phyloP scores from a whole-genome alignment of 2,329 filamentous ascomycete species.

The Dactylellina haptotyla region DNA sequence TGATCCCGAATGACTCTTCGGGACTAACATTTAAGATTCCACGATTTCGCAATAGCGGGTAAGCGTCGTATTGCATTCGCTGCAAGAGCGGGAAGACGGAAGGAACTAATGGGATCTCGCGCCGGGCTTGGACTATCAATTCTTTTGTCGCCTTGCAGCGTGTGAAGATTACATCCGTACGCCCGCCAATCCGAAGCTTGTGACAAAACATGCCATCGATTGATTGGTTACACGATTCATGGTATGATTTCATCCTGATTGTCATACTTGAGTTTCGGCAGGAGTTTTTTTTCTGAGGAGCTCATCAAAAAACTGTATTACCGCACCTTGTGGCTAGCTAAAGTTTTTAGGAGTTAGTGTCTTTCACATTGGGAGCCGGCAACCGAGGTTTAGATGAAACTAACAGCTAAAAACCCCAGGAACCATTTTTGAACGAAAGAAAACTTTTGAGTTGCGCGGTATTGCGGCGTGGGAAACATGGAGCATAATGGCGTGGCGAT shows the following conservation, averaged over 20 bases:
- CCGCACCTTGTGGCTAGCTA: too few species aligned
- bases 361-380: too few species aligned
- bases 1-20: too few species aligned
- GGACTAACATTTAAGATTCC: too few species aligned
- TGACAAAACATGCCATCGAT: too few species aligned
- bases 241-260: too few species aligned
- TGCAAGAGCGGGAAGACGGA: slow-evolving; percentile 26
- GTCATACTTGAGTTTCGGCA: too few species aligned
- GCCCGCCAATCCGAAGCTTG: slow-evolving; percentile 16
- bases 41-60: neutral
- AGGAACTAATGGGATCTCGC: neutral
- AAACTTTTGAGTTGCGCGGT: neutral
- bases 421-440: neutral
- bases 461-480: neutral
- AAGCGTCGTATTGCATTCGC: neutral
- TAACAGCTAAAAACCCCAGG: too few species aligned
- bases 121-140: neutral
- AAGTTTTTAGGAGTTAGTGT: too few species aligned
- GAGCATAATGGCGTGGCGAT: neutral
- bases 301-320: neutral
- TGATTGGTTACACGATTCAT: too few species aligned
- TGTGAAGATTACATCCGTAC: slow-evolving; percentile 1
- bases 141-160: slow-evolving; percentile 6
- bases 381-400: too few species aligned
- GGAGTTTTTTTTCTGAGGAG: too few species aligned